Evolutionary conservation across 768 basidiomycete genomes (phyloP).

Genomic region (Leccinum aurantiacum): DNA sequence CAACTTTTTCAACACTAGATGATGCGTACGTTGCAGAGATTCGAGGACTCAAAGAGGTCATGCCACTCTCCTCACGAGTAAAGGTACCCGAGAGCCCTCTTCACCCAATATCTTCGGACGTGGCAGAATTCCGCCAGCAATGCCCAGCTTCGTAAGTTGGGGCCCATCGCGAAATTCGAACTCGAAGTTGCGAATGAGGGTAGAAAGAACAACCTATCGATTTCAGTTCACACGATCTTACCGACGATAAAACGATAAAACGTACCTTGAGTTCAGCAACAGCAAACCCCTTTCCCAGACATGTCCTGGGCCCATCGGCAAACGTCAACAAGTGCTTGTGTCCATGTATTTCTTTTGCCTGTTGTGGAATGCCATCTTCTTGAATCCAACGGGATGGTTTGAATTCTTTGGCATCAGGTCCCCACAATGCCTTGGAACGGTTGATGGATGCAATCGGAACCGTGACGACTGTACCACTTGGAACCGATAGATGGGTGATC

Average conservation of each 20-base stretch:
- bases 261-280: slow-evolving; percentile 29
- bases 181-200: slow-evolving; percentile 40
- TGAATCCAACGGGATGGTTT: slow-evolving; percentile 62
- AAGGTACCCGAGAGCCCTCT: slow-evolving; percentile 14
- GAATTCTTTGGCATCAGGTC: slow-evolving; percentile 55
- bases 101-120: slow-evolving; percentile 35
- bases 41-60: too few relatives aligned
- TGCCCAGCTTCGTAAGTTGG: slow-evolving; percentile 27
- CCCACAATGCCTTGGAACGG: slow-evolving; percentile 56
- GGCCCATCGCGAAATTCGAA: slow-evolving; percentile 38
- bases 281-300: slow-evolving; percentile 30
- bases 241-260: neutral
- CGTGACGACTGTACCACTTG: slow-evolving; percentile 47
- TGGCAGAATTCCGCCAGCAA: slow-evolving; percentile 30
- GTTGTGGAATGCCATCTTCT: slow-evolving; percentile 25
- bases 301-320: slow-evolving; percentile 30
- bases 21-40: too few relatives aligned
- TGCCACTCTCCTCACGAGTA: neutral
- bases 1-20: too few relatives aligned
- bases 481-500: slow-evolving; percentile 41
- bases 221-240: neutral
- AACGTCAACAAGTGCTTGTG: slow-evolving; percentile 31
- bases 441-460: slow-evolving; percentile 50
- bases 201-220: slow-evolving; percentile 12
- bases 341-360: slow-evolving; percentile 36